phyloP scores from a whole-genome alignment of 2,329 filamentous ascomycete species.

The Exophiala alcalophila region DNA sequence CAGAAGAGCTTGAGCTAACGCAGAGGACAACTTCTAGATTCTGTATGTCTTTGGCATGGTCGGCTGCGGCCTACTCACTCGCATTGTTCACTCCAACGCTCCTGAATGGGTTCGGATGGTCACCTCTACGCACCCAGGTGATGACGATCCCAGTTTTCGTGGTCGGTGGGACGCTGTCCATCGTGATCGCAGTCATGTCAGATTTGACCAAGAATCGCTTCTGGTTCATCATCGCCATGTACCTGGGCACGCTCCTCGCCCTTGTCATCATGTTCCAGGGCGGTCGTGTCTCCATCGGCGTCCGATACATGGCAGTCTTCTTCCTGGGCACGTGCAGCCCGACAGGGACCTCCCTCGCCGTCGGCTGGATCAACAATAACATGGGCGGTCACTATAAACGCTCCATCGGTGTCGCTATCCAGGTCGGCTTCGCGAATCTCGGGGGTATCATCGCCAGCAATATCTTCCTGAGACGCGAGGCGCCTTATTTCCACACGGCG shows the following conservation, averaged over 20 bases:
- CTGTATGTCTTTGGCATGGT: constrained; percentile 35
- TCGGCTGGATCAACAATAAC: constrained; percentile 34
- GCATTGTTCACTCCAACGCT: constrained; percentile 38
- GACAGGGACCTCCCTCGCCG: constrained; percentile 31
- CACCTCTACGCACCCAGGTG: constrained; percentile 34
- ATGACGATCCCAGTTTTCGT: constrained; percentile 38
- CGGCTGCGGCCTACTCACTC: constrained; percentile 35
- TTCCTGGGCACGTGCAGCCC: constrained; percentile 33
- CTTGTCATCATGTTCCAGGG: constrained; percentile 35
- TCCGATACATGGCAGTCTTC: constrained; percentile 32
- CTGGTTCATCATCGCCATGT: constrained; percentile 36
- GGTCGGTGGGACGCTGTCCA: constrained; percentile 31
- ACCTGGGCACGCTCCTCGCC: constrained; percentile 34
- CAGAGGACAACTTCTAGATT: no score
- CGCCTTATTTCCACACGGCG: constrained; percentile 38
- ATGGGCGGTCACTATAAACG: constrained; percentile 32
- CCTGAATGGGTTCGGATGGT: constrained; percentile 36
- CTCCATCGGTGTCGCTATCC: constrained; percentile 31
- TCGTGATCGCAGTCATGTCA: constrained; percentile 32
- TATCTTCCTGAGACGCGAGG: constrained; percentile 38
- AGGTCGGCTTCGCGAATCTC: constrained; percentile 33
- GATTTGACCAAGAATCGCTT: constrained; percentile 35
- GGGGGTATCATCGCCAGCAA: constrained; percentile 38
- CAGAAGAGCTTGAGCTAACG: no score
- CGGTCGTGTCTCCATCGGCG: constrained; percentile 21